Percentiles rank a stretch among this genome's conserved stretches.
Conservation (phyloP, 2,329 filamentous ascomycete species). For the Sclerotinia subarctica region DNA sequence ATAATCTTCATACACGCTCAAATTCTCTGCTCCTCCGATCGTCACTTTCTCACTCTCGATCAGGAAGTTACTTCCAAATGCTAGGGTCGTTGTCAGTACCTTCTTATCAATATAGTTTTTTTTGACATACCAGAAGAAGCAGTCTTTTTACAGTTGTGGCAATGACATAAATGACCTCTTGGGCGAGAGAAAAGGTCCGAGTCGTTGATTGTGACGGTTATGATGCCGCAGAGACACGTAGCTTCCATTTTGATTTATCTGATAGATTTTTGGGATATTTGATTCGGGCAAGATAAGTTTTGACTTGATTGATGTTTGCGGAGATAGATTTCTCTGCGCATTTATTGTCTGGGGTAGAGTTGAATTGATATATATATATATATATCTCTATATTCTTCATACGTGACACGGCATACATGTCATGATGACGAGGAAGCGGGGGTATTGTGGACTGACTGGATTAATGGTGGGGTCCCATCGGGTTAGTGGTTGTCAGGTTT, state of each 20-base stretch:
- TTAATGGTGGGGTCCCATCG: neutral
- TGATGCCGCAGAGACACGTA: constrained; percentile 46
- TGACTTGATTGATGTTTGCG: neutral
- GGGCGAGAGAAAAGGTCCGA: constrained; percentile 44
- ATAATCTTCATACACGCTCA: constrained; percentile 46
- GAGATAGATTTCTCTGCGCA: neutral
- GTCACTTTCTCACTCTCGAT: constrained; percentile 44
- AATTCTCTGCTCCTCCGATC: constrained; percentile 40
- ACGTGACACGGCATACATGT: neutral
- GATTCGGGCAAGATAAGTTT: neutral
- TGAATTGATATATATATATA: neutral
- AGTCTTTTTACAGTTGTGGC: constrained; percentile 42
- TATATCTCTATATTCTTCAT: neutral
- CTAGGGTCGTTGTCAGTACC: neutral
- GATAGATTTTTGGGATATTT: neutral
- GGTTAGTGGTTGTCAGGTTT: neutral
- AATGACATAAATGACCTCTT: constrained; percentile 49
- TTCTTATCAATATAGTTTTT: neutral
- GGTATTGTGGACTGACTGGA: neutral
- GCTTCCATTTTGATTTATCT: constrained; percentile 33
- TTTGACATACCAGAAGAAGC: neutral
- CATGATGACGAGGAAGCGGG: neutral
- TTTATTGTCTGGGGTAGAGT: neutral
- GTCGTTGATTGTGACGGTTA: constrained; percentile 49
- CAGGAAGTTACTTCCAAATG: constrained; percentile 30